These are phyloP conservation scores for Phialemonium atrogriseum DNA, from an alignment of 2,329 filamentous ascomycete genomes.

Conservation along the genomic window DNA sequence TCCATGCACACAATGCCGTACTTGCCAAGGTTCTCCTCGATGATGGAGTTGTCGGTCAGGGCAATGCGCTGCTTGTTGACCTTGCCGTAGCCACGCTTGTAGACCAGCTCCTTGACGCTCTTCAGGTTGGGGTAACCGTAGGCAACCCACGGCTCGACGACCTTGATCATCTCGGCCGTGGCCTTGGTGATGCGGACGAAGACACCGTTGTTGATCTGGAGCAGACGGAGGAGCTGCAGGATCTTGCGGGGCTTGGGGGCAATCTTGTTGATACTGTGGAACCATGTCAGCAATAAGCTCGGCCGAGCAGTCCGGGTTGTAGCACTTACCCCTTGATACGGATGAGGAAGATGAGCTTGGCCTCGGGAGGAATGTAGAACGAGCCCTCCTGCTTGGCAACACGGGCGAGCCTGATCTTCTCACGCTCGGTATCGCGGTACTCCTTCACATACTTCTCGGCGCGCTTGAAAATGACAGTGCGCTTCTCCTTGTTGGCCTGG, in stretches of 20 bases:
- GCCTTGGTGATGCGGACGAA: constrained; percentile 98
- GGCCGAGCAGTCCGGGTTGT: no score
- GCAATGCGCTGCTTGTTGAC: constrained; percentile 95
- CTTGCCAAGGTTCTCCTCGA: constrained; percentile 94
- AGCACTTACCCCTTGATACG: constrained; percentile 92
- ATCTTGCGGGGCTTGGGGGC: constrained; percentile 99
- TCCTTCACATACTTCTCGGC: constrained; percentile 99
- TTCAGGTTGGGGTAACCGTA: constrained; percentile 99
- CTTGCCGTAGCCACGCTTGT: constrained; percentile 99
- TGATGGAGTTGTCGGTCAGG: constrained; percentile 94
- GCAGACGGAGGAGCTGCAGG: constrained; percentile 95
- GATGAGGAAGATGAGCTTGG: constrained; percentile 94
- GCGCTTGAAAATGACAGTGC: constrained; percentile 97
- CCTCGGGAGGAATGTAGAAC: constrained; percentile 90
- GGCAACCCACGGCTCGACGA: constrained; percentile 97
- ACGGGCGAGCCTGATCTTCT: constrained; percentile 91
- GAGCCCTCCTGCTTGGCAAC: constrained; percentile 85
- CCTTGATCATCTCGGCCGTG: constrained; percentile 92
- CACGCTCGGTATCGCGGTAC: constrained; percentile 96
- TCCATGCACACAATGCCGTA: constrained; percentile 99
- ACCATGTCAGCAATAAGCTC: constrained; percentile 5
- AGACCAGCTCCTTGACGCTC: constrained; percentile 97
- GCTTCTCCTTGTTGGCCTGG: constrained; percentile 98
- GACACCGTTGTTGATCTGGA: constrained; percentile 99
- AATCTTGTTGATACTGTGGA: constrained; percentile 98